Evolutionary conservation across 2,329 filamentous ascomycete genomes (phyloP), one percentile per base, ranked within the genome.

Genomic region (Ascochyta koolunga): DNA sequence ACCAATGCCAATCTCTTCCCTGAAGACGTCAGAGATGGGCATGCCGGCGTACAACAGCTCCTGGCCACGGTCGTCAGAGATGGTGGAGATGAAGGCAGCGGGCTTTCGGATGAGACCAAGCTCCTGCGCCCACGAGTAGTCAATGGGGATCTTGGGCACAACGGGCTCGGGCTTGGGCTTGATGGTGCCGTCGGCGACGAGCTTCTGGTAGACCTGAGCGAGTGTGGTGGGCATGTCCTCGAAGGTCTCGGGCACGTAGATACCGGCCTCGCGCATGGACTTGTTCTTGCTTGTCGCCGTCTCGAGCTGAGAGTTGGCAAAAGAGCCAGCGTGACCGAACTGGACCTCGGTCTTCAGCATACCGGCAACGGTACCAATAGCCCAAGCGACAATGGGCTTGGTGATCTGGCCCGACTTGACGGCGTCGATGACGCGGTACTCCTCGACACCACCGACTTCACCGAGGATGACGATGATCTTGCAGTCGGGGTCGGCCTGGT

Each of bases 261-360:
- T 92, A 66, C 95, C 95, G 62, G 93, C 95, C 58, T 96, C 93
- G 71, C 85, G 88, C 95, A 99, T 99, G 70, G 84, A 85, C 86
- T 95, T 87, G 87, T 99, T 99, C 91, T 99, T 99, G 79, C 85
- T 85, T 55, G 90, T 89, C 53, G 95, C 95, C 57, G 95, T 98
- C 86, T 99, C 95, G 70, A 99, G 91, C 80, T 97, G 90, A 54
- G 95, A 99, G 87, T 99, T 99, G 84, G 95, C 95, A 68, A 97
- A 97, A 49, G 95, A 92, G 80, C 95, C 95, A 71, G 95, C 95
- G 83, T 99, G 95, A 73, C 95, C 95, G 81, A 99, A 99, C 80
- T 99, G 95, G 39, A 99, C 95, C 83, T 99, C 95, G 35, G 95
- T 99, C 89, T 96, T 98, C 85, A 99, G 96, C 92, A 99, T 95